Conservation (phyloP, 768 basidiomycete genomes). For the Lentinula detonsa region DNA sequence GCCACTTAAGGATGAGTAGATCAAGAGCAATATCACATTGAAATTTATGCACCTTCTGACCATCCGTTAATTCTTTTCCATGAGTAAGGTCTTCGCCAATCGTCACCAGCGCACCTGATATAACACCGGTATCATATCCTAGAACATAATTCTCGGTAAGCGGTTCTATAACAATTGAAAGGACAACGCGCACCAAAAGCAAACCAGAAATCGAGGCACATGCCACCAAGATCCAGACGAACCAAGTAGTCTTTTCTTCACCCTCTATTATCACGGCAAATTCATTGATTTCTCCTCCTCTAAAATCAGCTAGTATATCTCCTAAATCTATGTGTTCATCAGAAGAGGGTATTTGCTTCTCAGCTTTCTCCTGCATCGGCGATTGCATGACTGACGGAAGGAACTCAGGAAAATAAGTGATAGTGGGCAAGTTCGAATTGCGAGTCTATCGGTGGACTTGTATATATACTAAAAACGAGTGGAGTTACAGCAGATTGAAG, state of each 20-base stretch:
- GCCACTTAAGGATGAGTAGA: neutral
- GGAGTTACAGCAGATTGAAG: neutral
- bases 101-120: slow-evolving; percentile 75
- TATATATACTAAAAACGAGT: neutral
- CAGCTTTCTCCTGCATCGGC: neutral
- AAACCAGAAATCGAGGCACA: slow-evolving; percentile 74
- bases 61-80: slow-evolving; percentile 44
- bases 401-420: neutral
- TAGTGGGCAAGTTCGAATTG: neutral
- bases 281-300: slow-evolving; percentile 53
- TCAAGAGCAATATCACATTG: neutral
- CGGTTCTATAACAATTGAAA: neutral
- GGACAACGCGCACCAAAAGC: slow-evolving; percentile 53
- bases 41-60: slow-evolving; percentile 46
- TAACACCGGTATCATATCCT: slow-evolving; percentile 82
- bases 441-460: neutral
- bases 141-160: neutral
- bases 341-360: neutral
- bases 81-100: slow-evolving; percentile 52
- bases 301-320: slow-evolving; percentile 14
- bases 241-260: slow-evolving; percentile 62
- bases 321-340: neutral
- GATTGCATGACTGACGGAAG: neutral
- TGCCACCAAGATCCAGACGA: slow-evolving; percentile 72
- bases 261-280: slow-evolving; percentile 55